phyloP scores from a whole-genome alignment of 805 yeast genomes.

The Saturnispora diversa region DNA sequence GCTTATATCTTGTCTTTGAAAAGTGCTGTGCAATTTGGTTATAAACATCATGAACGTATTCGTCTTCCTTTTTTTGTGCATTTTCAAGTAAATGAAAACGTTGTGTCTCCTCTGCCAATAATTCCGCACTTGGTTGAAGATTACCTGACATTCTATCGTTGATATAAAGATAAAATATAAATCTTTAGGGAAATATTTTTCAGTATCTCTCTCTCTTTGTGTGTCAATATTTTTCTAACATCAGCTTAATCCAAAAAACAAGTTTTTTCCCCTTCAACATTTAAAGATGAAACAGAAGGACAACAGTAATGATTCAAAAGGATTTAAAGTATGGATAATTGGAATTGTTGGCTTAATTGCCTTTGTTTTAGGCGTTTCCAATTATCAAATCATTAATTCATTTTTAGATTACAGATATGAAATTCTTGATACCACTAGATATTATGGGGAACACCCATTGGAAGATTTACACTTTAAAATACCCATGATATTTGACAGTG shows the following conservation, averaged over 20 bases:
- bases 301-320: no score
- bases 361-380: not conserved
- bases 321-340: not conserved
- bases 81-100: conserved; percentile 27
- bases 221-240: no score
- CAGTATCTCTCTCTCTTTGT: not conserved
- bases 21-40: conserved; percentile 89
- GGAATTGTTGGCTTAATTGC: not conserved
- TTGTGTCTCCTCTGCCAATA: conserved; percentile 24
- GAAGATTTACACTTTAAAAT: conserved; percentile 36
- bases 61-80: conserved; percentile 58
- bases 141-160: conserved; percentile 23
- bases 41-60: conserved; percentile 85
- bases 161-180: not conserved
- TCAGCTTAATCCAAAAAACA: no score
- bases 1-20: conserved; percentile 88
- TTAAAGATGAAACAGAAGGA: not conserved
- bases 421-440: not conserved
- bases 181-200: not conserved
- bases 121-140: conserved; percentile 26
- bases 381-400: conserved; percentile 3
- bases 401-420: not conserved
- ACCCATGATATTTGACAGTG: conserved; percentile 35
- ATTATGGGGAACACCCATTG: conserved; percentile 30
- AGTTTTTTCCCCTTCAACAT: no score